Conservation (phyloP, 805 yeast genomes). For the Sugiyamaella floridensis region DNA sequence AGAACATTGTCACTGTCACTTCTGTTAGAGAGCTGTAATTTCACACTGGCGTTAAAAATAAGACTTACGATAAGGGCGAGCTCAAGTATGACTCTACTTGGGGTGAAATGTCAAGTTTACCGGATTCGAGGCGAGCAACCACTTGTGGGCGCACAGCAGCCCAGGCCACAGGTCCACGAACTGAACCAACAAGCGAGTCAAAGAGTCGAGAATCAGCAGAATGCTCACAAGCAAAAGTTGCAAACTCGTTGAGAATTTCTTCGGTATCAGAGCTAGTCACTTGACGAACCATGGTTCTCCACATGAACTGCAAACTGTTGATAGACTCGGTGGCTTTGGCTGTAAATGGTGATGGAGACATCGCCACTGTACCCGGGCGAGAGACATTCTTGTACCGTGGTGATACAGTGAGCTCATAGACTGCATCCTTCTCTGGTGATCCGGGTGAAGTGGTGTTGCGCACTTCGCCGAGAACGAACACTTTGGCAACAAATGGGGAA, state of each 20-base stretch:
- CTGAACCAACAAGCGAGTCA: neutral
- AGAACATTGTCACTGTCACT: neutral
- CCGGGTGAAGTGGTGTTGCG: neutral
- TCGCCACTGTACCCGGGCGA: neutral
- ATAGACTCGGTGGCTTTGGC: neutral
- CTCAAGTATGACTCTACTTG: neutral
- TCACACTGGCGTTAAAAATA: neutral
- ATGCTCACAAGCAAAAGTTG: neutral
- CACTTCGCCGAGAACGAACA: neutral
- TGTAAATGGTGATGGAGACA: neutral
- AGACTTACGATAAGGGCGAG: neutral
- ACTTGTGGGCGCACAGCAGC: neutral
- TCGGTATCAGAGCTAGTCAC: neutral
- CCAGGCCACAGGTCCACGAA: neutral
- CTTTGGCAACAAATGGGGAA: slow-evolving; percentile 10
- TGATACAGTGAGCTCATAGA: neutral
- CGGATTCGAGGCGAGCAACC: neutral
- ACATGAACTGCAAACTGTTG: neutral
- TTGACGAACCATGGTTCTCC: neutral
- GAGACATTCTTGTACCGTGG: neutral
- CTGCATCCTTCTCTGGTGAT: neutral
- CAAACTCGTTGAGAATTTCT: neutral
- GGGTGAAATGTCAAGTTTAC: neutral
- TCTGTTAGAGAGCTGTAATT: neutral
- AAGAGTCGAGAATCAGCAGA: neutral